phyloP scores from a whole-genome alignment of 2,329 filamentous ascomycete species.

The Aspergillus sclerotialis region DNA sequence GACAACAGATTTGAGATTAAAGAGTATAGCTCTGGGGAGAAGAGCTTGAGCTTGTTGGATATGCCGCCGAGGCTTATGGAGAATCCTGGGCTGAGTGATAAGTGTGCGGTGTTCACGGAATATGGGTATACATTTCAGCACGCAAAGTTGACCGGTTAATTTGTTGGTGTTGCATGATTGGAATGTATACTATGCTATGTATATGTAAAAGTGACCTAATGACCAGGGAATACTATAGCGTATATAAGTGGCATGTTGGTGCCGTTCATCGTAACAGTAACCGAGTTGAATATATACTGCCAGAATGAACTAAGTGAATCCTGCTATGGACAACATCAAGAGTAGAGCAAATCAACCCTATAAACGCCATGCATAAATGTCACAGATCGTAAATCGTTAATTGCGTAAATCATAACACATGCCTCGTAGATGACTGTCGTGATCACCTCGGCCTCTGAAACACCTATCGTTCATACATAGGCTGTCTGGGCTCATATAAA shows the following conservation, averaged over 20 bases:
- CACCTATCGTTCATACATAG: background rate
- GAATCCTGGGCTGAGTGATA: slow-evolving; percentile 9
- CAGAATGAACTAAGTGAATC: too few relatives aligned
- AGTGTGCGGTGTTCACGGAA: slow-evolving; percentile 16
- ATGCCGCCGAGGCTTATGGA: slow-evolving; percentile 7
- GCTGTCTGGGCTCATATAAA: background rate
- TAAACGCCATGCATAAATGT: too few relatives aligned
- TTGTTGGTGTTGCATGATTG: background rate
- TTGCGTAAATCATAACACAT: too few relatives aligned
- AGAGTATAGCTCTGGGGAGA: slow-evolving; percentile 4
- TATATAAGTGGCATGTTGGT: too few relatives aligned
- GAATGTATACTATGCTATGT: background rate
- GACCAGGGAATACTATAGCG: background rate
- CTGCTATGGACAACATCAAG: too few relatives aligned
- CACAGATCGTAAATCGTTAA: too few relatives aligned
- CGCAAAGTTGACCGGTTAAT: slow-evolving; percentile 2
- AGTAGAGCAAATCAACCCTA: too few relatives aligned
- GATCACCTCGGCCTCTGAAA: too few relatives aligned
- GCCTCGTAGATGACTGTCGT: too few relatives aligned
- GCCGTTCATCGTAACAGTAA: too few relatives aligned
- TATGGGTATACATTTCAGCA: slow-evolving; percentile 20
- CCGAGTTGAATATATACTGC: too few relatives aligned
- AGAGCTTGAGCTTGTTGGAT: slow-evolving; percentile 10
- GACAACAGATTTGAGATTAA: slow-evolving; percentile 8
- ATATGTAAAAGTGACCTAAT: background rate